These are phyloP conservation scores for Diplotaxis tenuifolia DNA, from an alignment of 345 rosid genomes.

Conservation along the genomic window DNA sequence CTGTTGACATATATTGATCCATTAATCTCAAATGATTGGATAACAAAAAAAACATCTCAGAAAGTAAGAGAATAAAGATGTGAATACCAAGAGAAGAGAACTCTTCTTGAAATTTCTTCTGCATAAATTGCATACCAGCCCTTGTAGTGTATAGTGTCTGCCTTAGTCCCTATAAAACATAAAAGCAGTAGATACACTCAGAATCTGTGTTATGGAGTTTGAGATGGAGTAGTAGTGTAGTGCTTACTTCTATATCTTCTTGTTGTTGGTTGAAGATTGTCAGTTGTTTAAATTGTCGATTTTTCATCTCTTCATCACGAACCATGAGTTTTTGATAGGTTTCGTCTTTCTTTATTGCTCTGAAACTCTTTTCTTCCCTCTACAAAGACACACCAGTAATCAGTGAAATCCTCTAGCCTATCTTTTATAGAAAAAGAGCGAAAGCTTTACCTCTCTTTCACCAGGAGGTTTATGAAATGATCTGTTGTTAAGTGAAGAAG, in stretches of 20 bases:
- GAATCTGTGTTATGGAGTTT: constrained; percentile 1
- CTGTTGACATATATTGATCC: constrained; percentile 40
- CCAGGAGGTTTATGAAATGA: constrained; percentile 42
- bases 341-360: constrained; percentile 50
- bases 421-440: constrained; percentile 4
- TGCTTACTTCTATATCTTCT: constrained; percentile 59
- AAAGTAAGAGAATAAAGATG: not conserved
- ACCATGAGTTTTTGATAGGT: constrained; percentile 36
- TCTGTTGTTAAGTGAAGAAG: constrained; percentile 43
- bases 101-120: constrained; percentile 81
- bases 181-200: constrained; percentile 14
- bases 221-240: constrained; percentile 2
- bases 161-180: constrained; percentile 59
- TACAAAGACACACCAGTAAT: constrained; percentile 29
- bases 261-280: constrained; percentile 72
- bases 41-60: constrained; percentile 1
- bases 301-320: constrained; percentile 52
- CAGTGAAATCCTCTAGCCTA: not conserved
- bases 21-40: constrained; percentile 2
- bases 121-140: constrained; percentile 90
- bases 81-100: constrained; percentile 68
- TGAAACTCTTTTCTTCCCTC: constrained; percentile 58
- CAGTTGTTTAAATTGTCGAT: constrained; percentile 46
- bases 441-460: constrained; percentile 55
- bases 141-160: constrained; percentile 61